These are phyloP conservation scores for Lasiosphaeria miniovina DNA, from an alignment of 495 filamentous ascomycete genomes.

Conservation along the genomic window DNA sequence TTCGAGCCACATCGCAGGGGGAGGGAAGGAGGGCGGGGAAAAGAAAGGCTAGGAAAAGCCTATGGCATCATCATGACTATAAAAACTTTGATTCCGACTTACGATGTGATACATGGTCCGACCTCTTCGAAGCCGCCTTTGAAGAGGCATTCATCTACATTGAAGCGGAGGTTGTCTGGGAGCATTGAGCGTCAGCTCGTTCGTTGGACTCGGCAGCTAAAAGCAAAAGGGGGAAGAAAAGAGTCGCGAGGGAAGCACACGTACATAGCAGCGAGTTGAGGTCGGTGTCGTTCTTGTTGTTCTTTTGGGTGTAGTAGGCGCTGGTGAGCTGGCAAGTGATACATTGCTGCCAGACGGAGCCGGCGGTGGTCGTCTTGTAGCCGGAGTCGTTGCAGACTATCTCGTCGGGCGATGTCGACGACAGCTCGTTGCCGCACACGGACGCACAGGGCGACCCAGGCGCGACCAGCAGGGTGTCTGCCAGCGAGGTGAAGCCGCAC, in stretches of 20 bases:
- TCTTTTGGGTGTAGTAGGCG: conserved; percentile 25
- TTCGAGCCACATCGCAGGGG: neutral
- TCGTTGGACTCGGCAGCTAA: neutral
- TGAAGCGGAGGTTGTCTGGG: conserved; percentile 47
- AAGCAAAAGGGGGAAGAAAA: neutral
- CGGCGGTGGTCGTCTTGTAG: conserved; percentile 25
- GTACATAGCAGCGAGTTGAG: conserved; percentile 41
- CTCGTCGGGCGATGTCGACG: conserved; percentile 35
- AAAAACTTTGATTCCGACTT: conserved; percentile 11
- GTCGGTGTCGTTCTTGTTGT: conserved; percentile 33
- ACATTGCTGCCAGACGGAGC: conserved; percentile 41
- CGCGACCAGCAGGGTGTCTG: conserved; percentile 33
- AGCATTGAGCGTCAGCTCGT: neutral
- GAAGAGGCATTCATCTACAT: conserved; percentile 41
- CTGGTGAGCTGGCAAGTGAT: conserved; percentile 42
- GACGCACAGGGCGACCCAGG: conserved; percentile 40
- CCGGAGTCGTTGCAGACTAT: conserved; percentile 35
- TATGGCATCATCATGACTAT: no score
- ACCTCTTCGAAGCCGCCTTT: conserved; percentile 36
- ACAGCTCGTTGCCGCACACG: conserved; percentile 44
- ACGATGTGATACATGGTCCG: conserved; percentile 43
- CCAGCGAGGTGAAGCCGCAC: conserved; percentile 26
- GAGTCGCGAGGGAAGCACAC: neutral
- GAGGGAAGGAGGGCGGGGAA: neutral
- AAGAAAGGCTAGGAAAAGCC: no score